These are phyloP conservation scores for Pestalotiopsis sp. DNA, from an alignment of 2,329 filamentous ascomycete species.

Conservation along the genomic window DNA sequence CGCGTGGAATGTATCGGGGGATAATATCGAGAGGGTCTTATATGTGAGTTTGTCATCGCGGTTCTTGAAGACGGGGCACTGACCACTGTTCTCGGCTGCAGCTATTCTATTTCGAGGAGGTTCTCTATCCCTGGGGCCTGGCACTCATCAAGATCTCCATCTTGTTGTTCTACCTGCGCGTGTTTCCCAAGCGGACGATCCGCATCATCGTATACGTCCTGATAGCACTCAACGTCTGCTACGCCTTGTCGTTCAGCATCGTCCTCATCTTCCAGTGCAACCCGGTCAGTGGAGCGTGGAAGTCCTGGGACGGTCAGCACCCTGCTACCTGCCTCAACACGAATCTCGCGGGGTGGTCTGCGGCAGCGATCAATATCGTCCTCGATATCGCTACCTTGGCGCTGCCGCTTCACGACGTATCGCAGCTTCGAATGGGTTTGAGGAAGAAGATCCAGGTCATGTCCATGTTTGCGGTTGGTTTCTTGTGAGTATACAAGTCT, in stretches of 20 bases:
- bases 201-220: constrained; percentile 19
- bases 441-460: constrained; percentile 25
- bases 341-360: constrained; percentile 22
- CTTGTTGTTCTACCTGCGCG: constrained; percentile 28
- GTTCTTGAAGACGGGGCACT: neutral
- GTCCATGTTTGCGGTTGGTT: constrained; percentile 26
- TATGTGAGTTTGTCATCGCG: neutral
- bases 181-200: constrained; percentile 21
- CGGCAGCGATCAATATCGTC: constrained; percentile 21
- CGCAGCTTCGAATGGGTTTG: constrained; percentile 18
- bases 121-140: constrained; percentile 1
- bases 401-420: constrained; percentile 22
- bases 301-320: constrained; percentile 22
- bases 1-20: neutral
- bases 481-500: constrained; percentile 16
- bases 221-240: constrained; percentile 21
- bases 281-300: constrained; percentile 23
- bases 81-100: neutral
- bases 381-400: constrained; percentile 22
- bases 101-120: constrained; percentile 9
- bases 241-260: constrained; percentile 19
- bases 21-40: neutral
- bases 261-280: constrained; percentile 23
- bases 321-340: constrained; percentile 21
- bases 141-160: constrained; percentile 27